Base-by-base conservation (phyloP, 305 asterid genomes). In the Fraxinus latifolia region DNA sequence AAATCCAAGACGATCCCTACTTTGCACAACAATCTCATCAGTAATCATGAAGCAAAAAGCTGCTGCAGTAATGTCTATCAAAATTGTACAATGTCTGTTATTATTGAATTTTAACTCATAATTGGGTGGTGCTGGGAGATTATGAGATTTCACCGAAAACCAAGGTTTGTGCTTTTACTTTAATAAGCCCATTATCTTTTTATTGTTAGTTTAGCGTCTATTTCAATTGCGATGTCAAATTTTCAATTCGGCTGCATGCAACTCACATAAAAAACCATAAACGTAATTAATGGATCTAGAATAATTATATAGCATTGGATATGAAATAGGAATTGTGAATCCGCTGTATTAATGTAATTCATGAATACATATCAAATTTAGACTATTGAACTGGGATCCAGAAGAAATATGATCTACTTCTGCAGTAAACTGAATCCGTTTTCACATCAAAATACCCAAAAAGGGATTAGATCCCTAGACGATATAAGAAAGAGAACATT, bases 381-480 rank as follows among this genome's bases (percentile, higher is more conserved):
- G 74, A 67, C 8, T 29, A 29, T 29, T 29, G 31, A 29, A 29
- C 31, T 29, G 31, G 31, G 31, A 29, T 29, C 31, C 31, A 29
- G 31, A 29, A 29, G 31, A 29, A 29, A 67, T 29, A 8, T 27
- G n/a, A 29, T 31, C 39, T 14, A 70, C 36, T 70, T 31, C 9
- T 32, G 42, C 19, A 31, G 37, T 29, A 12, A 82, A 37, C 55
- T 19, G 9, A 77, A 70, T 21, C 78, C 14, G 33, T 23, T 12
- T 70, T 74, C 74, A 74, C 77, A 73, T 84, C 44, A 53, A 36
- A 12, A 33, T 33, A 71, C 82, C 77, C 65, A 76, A 31, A 70
- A 70, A 68, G 1, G 12, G 75, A 14, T n/a, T 31, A 31, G 75
- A 70, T 70, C 12, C 75, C 25, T 21, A 31, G 15, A 70, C 36